phyloP scores from a whole-genome alignment of 2,329 filamentous ascomycete species.

The Fusarium decemcellulare region DNA sequence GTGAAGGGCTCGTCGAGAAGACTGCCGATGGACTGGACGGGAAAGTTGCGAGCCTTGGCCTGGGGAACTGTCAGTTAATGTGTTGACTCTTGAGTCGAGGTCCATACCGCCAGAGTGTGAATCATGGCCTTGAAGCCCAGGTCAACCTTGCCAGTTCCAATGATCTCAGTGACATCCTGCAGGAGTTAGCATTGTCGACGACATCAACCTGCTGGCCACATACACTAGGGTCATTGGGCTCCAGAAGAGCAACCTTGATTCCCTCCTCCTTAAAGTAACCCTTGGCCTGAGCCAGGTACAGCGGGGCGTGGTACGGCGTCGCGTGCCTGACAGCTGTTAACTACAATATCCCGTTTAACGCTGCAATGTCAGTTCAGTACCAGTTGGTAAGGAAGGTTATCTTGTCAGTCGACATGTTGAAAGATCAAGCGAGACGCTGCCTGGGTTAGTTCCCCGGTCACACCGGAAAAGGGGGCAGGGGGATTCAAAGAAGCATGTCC shows the following conservation, averaged over 20 bases:
- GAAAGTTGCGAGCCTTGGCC: constrained; percentile 82
- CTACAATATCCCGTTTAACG: constrained; percentile 26
- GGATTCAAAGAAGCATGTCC: constrained; percentile 81
- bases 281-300: constrained; percentile 83
- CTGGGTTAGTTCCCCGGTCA: constrained; percentile 61
- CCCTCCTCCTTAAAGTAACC: constrained; percentile 83
- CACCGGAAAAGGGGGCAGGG: constrained; percentile 44
- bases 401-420: constrained; percentile 84
- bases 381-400: constrained; percentile 89
- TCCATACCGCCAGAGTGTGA: constrained; percentile 74
- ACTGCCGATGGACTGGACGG: constrained; percentile 79
- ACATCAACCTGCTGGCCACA: constrained; percentile 18
- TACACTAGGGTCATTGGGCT: constrained; percentile 84
- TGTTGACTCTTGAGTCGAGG: too few species aligned
- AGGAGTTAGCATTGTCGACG: background rate
- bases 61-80: too few species aligned
- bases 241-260: constrained; percentile 82
- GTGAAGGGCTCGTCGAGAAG: constrained; percentile 87
- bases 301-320: constrained; percentile 83
- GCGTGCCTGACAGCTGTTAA: constrained; percentile 74
- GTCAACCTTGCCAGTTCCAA: constrained; percentile 82
- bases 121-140: constrained; percentile 90
- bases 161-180: constrained; percentile 85
- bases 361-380: constrained; percentile 58
- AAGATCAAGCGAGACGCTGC: constrained; percentile 60